Base-by-base conservation (phyloP, 192 early-diverging fungal genomes). In the Coemansia biformis region DNA sequence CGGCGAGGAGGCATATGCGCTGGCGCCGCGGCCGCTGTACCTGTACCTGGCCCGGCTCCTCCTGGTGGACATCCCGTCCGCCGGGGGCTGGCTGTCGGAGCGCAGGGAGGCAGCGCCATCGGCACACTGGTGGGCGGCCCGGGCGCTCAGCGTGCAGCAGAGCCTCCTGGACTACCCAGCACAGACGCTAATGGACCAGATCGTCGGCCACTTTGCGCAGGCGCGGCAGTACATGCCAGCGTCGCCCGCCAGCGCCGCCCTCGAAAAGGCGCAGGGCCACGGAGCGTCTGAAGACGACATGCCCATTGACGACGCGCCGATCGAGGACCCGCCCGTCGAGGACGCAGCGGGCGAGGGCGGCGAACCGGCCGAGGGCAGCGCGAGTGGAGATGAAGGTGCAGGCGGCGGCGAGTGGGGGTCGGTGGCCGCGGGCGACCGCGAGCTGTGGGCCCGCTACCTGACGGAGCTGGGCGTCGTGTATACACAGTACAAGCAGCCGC, bases 1-100 rank as follows among this genome's bases (percentile, higher is more conserved):
- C 48, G 84, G 86, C 40, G 94, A 95, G 66, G 83, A 89, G 18
- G 83, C 81, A 10, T 98, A 93, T 59, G 80, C 83, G 36, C 71
- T 95, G 32, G 78, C 89, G 0, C 78, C 81, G 8, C 58, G 78
- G 10, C 81, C 88, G 6, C 50, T 85, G 38, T 83, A 85, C 38
- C 56, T 98, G 43, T 53, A 71, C 22, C 60, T 90, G 29, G 83
- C 92, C 0, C 64, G 75, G 13, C 55, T 77, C 12, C 57, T 91
- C 43, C 65, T 96, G 21, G 78, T 84, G 7, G 83, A 86, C 16
- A 57, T 73, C 21, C 52, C 54, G 5, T 50, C 43, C 5, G 19
- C 36, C 11, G 53, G 61, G 3, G 42, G 59, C 2, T 24, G 48
- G 8, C 49, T 38, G 24, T 28, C 24, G 3, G 51, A 55, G 38